These are phyloP conservation scores for Wickerhamomyces alni DNA, from an alignment of 805 yeast genomes.

Conservation along the genomic window DNA sequence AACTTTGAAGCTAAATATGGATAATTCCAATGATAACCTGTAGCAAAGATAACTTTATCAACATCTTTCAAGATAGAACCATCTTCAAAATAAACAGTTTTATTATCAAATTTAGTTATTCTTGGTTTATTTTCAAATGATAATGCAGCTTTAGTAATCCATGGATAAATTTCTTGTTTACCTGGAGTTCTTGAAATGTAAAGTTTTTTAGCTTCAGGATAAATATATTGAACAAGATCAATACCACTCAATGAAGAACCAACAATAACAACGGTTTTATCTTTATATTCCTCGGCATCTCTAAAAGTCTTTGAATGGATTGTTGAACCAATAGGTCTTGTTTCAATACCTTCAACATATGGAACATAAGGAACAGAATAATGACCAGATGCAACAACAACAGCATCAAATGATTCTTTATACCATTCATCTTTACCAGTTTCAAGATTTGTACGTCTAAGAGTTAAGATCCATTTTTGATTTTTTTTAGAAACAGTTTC, in stretches of 20 bases:
- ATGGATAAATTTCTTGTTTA: constrained; percentile 39
- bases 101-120: constrained; percentile 20
- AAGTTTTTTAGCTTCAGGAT: constrained; percentile 31
- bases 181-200: constrained; percentile 73
- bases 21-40: constrained; percentile 37
- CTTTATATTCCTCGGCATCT: constrained; percentile 31
- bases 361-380: constrained; percentile 53
- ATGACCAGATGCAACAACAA: constrained; percentile 55
- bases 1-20: constrained; percentile 26
- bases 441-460: constrained; percentile 15
- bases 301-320: constrained; percentile 47
- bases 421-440: constrained; percentile 34
- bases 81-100: constrained; percentile 27
- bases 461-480: constrained; percentile 33
- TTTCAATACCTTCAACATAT: constrained; percentile 37
- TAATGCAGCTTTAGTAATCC: constrained; percentile 34
- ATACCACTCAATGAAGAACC: constrained; percentile 38
- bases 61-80: constrained; percentile 27
- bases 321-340: constrained; percentile 34
- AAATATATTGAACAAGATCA: constrained; percentile 37
- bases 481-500: constrained; percentile 27
- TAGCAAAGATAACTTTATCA: constrained; percentile 33
- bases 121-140: constrained; percentile 28
- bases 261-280: constrained; percentile 33
- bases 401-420: constrained; percentile 43